Evolutionary conservation across 1,284 basidiomycete genomes (phyloP).

Genomic region (Austropuccinia psidii): DNA sequence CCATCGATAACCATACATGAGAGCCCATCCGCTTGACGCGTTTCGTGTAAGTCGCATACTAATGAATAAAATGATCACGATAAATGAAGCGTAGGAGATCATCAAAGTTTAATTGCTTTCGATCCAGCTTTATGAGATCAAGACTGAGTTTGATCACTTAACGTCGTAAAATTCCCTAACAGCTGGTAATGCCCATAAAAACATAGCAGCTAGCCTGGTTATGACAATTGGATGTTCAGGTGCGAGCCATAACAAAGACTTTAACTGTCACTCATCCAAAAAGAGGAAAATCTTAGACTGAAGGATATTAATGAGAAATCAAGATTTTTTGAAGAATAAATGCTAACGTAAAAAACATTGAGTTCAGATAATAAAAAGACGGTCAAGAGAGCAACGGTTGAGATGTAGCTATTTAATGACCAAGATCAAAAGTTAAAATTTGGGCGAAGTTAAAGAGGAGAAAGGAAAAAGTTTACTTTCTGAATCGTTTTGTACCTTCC

Average conservation of each 20-base stretch:
- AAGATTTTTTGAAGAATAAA: too few species aligned
- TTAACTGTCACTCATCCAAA: conserved; percentile 9
- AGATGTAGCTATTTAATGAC: conserved; percentile 58
- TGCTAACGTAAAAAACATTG: conserved; percentile 50
- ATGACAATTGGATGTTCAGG: conserved; percentile 74
- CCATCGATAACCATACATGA: conserved; percentile 71
- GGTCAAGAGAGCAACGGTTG: conserved; percentile 63
- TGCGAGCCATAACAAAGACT: conserved; percentile 75
- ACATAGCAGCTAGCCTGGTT: conserved; percentile 62
- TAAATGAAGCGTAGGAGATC: not conserved
- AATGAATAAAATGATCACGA: not conserved
- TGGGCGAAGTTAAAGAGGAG: not conserved
- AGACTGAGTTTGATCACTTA: not conserved
- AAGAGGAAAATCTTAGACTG: not conserved
- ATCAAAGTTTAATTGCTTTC: not conserved
- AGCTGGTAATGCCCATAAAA: conserved; percentile 70
- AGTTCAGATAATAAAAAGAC: conserved; percentile 74
- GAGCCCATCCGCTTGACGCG: conserved; percentile 73
- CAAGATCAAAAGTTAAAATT: not conserved
- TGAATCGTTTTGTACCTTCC: conserved; percentile 68
- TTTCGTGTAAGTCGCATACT: conserved; percentile 49
- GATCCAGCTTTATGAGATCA: not conserved
- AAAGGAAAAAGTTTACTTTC: conserved; percentile 49
- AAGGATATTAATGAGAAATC: not conserved
- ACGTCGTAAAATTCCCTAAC: conserved; percentile 60